Percentiles rank a stretch among this genome's conserved stretches.
These are phyloP conservation scores for Aspergillus niger DNA, from an alignment of 2,329 filamentous ascomycete species.

Conservation along the genomic window DNA sequence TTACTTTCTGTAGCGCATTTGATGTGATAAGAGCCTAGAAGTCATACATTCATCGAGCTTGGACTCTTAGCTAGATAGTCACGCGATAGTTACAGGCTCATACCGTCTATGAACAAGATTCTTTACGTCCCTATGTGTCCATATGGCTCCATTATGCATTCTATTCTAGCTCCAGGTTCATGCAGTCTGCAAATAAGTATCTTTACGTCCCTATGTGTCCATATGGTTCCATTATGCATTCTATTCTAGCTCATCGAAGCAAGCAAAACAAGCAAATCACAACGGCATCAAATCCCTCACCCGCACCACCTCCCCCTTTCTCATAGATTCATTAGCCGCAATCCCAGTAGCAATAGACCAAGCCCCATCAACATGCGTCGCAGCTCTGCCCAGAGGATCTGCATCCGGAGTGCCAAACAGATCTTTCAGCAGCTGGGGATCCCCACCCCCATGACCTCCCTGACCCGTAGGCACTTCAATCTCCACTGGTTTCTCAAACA, in stretches of 20 bases:
- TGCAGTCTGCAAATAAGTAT: too few species aligned
- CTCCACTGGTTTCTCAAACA: conserved; percentile 60
- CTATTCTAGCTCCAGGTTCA: too few species aligned
- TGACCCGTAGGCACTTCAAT: conserved; percentile 54
- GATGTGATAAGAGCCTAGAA: too few species aligned
- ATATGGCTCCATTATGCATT: too few species aligned
- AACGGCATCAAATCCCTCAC: background rate
- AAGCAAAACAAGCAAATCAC: background rate
- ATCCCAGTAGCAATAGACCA: conserved; percentile 62
- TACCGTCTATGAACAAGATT: too few species aligned
- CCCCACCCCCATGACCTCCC: conserved; percentile 64
- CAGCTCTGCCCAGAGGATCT: conserved; percentile 58
- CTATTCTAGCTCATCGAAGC: background rate
- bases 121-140: too few species aligned
- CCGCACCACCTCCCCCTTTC: background rate
- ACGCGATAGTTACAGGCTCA: too few species aligned
- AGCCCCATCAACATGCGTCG: conserved; percentile 61
- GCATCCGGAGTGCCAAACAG: conserved; percentile 52
- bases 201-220: too few species aligned
- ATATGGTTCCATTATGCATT: too few species aligned
- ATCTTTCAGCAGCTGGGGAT: conserved; percentile 59
- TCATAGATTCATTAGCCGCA: conserved; percentile 50
- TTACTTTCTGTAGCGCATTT: too few species aligned
- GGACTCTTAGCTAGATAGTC: too few species aligned
- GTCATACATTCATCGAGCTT: too few species aligned